Percentiles rank a stretch among this genome's conserved stretches.
phyloP scores from a whole-genome alignment of 2,329 filamentous ascomycete species.

The Fusarium sp. region DNA sequence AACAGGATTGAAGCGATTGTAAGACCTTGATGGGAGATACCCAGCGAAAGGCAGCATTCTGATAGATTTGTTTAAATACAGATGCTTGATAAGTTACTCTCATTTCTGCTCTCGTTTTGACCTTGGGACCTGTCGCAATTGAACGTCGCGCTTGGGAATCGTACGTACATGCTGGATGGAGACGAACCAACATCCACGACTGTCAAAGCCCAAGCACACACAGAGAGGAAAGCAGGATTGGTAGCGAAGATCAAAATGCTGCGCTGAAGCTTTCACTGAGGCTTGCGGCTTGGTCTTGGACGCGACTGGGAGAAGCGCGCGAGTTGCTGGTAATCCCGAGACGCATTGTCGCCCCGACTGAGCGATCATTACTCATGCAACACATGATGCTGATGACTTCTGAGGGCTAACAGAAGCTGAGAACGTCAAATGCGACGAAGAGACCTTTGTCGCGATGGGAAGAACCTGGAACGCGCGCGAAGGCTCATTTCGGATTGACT shows the following conservation, averaged over 20 bases:
- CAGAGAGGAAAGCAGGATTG: too few relatives aligned
- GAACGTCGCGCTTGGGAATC: not conserved
- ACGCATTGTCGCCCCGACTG: not conserved
- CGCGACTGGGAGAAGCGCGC: not conserved
- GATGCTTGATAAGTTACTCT: not conserved
- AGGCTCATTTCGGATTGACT: too few relatives aligned
- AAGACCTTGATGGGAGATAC: slow-evolving; percentile 6
- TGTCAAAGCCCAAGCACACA: too few relatives aligned
- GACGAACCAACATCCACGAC: too few relatives aligned
- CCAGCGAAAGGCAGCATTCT: not conserved
- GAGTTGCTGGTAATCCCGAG: not conserved
- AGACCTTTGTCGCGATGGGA: too few relatives aligned
- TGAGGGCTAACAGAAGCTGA: not conserved
- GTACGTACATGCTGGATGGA: too few relatives aligned
- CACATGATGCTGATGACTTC: not conserved
- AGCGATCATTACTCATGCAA: not conserved
- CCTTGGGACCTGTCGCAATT: not conserved
- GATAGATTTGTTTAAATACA: not conserved
- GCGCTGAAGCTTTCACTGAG: not conserved
- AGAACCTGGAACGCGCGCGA: too few relatives aligned
- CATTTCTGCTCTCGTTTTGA: not conserved
- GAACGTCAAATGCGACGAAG: not conserved
- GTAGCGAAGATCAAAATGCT: too few relatives aligned
- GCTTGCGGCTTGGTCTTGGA: not conserved
- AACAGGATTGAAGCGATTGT: not conserved